A percentile compares a stretch with the other conserved stretches of the same genome.
phyloP scores from a whole-genome alignment of 441 rosid species.

The Rhodomyrtus psidioides region DNA sequence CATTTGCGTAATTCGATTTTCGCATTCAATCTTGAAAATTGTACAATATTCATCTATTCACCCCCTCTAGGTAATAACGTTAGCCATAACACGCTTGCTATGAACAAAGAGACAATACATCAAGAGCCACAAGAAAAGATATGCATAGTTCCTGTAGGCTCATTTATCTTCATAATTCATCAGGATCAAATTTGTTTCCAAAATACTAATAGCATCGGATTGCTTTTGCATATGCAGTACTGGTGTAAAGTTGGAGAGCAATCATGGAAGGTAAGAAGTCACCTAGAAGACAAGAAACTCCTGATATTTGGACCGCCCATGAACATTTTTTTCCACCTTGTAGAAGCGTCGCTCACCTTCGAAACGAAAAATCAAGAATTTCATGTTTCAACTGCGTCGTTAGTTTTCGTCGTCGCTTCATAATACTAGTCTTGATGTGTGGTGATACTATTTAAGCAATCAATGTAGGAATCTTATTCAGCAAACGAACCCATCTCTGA shows the following conservation, averaged over 20 bases:
- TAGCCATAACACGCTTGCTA: too few relatives aligned
- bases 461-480: background rate
- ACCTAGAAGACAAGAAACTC: background rate
- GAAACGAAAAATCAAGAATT: background rate
- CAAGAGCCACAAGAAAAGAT: too few relatives aligned
- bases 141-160: too few relatives aligned
- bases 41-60: too few relatives aligned
- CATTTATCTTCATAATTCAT: background rate
- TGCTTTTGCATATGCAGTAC: background rate
- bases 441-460: background rate
- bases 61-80: too few relatives aligned
- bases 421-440: too few relatives aligned
- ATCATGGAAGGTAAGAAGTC: background rate
- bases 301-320: background rate
- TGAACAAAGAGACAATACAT: too few relatives aligned
- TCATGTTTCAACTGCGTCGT: background rate
- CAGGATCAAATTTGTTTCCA: background rate
- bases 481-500: background rate
- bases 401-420: too few relatives aligned
- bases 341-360: too few relatives aligned
- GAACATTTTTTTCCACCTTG: background rate
- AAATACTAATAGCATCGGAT: background rate
- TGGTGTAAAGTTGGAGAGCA: background rate
- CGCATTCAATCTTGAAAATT: too few relatives aligned
- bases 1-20: too few relatives aligned